Evolutionary conservation across 805 yeast species (phyloP).

Genomic region (Metschnikowia lachancei): DNA sequence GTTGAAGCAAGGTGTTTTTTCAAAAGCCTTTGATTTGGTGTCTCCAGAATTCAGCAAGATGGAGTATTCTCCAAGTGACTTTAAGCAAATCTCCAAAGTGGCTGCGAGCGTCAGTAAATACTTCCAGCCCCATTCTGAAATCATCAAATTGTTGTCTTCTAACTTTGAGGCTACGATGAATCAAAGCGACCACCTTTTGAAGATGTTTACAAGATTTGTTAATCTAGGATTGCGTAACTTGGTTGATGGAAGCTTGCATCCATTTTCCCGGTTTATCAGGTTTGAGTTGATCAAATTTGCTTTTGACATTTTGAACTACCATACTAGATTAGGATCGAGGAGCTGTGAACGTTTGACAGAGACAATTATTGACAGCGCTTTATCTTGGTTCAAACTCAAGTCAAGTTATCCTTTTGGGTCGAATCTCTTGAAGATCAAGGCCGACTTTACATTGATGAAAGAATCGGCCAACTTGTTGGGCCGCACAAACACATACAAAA

Average conservation of each 20-base stretch:
- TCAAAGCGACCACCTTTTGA: slow-evolving; percentile 67
- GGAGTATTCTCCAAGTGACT: slow-evolving; percentile 89
- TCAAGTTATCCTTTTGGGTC: slow-evolving; percentile 81
- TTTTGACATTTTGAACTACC: slow-evolving; percentile 59
- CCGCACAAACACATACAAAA: slow-evolving; percentile 22
- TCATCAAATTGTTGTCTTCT: slow-evolving; percentile 67
- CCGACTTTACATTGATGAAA: slow-evolving; percentile 60
- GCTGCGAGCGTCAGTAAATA: slow-evolving; percentile 48
- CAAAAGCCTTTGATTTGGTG: slow-evolving; percentile 49
- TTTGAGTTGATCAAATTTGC: slow-evolving; percentile 72
- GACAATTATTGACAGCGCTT: slow-evolving; percentile 59
- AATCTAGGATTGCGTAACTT: slow-evolving; percentile 53
- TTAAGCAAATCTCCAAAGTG: slow-evolving; percentile 50
- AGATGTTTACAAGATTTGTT: slow-evolving; percentile 61
- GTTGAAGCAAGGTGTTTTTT: slow-evolving; percentile 61
- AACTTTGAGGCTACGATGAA: slow-evolving; percentile 76
- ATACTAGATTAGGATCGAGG: slow-evolving; percentile 48
- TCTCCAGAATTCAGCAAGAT: slow-evolving; percentile 66
- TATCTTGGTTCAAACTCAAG: slow-evolving; percentile 73
- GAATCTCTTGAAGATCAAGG: slow-evolving; percentile 64
- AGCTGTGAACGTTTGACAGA: slow-evolving; percentile 45
- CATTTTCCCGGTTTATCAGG: slow-evolving; percentile 71
- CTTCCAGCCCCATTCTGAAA: slow-evolving; percentile 64
- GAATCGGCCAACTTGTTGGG: slow-evolving; percentile 44
- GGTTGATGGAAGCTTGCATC: slow-evolving; percentile 69